Conservation (phyloP, 768 basidiomycete genomes). For the Termitomyces sp. region DNA sequence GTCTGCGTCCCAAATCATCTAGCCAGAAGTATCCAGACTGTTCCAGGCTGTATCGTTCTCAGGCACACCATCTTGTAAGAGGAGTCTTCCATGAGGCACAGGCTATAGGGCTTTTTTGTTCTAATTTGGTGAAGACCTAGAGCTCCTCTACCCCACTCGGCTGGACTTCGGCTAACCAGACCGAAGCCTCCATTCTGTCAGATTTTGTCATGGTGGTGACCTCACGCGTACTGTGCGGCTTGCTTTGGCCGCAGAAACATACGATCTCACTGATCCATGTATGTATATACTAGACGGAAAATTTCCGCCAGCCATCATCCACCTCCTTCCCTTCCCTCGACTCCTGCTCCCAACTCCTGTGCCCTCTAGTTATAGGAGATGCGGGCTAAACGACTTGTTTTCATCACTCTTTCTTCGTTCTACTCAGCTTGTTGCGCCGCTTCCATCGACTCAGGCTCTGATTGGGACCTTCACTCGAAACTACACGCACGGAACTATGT, state of each 20-base stretch:
- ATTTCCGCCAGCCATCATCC: background rate
- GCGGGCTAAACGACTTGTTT: constrained; percentile 6
- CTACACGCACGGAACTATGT: constrained; percentile 13
- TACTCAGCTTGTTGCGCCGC: background rate
- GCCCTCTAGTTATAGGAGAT: constrained; percentile 2
- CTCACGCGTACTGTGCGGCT: constrained; percentile 1
- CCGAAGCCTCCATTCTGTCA: background rate
- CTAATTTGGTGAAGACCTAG: constrained; percentile 36
- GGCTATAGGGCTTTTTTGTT: background rate
- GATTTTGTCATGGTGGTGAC: background rate
- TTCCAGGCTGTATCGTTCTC: background rate
- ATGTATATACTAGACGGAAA: background rate
- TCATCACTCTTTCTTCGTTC: constrained; percentile 5
- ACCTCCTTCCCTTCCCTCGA: background rate
- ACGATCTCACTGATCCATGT: background rate
- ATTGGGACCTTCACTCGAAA: background rate
- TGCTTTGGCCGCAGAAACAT: background rate
- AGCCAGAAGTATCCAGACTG: background rate
- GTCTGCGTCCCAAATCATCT: background rate
- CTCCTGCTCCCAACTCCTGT: background rate
- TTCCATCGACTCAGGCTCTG: background rate
- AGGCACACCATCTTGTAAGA: background rate
- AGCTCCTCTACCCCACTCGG: background rate
- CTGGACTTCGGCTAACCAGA: background rate
- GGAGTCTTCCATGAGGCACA: background rate